Evolutionary conservation across 768 basidiomycete genomes (phyloP).

Genomic region (Filobasidium wieringae): DNA sequence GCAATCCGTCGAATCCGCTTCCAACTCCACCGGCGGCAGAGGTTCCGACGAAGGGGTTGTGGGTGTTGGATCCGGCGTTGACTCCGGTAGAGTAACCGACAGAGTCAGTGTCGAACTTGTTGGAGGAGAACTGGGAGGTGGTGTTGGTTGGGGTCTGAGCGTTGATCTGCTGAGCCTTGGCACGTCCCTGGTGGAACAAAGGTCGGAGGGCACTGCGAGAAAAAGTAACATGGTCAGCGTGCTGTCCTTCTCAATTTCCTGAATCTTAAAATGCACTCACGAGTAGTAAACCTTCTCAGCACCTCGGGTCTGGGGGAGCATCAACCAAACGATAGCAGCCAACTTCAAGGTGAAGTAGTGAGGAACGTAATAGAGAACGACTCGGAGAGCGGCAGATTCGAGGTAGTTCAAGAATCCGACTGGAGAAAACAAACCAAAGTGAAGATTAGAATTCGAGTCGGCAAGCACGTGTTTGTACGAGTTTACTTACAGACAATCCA

Average conservation of each 20-base stretch:
- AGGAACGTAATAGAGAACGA: slow-evolving; percentile 76
- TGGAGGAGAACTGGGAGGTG: slow-evolving; percentile 5
- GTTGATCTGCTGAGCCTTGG: slow-evolving; percentile 7
- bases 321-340: slow-evolving; percentile 69
- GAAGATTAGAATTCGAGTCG: slow-evolving; percentile 4
- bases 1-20: neutral
- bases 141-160: slow-evolving; percentile 9
- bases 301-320: slow-evolving; percentile 41
- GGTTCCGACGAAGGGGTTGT: neutral
- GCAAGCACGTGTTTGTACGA: neutral
- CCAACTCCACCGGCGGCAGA: neutral
- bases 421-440: too few relatives aligned
- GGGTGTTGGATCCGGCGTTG: neutral
- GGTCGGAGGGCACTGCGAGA: slow-evolving; percentile 79
- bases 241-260: too few relatives aligned
- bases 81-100: slow-evolving; percentile 11
- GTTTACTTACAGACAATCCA: slow-evolving; percentile 46
- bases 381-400: slow-evolving; percentile 69
- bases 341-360: slow-evolving; percentile 95
- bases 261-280: too few relatives aligned
- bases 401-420: slow-evolving; percentile 85
- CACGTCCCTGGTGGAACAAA: slow-evolving; percentile 50
- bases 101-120: slow-evolving; percentile 23
- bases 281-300: slow-evolving; percentile 69
- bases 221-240: too few relatives aligned